Conservation (phyloP, 306 rosid species). For the Benincasa hispida region DNA sequence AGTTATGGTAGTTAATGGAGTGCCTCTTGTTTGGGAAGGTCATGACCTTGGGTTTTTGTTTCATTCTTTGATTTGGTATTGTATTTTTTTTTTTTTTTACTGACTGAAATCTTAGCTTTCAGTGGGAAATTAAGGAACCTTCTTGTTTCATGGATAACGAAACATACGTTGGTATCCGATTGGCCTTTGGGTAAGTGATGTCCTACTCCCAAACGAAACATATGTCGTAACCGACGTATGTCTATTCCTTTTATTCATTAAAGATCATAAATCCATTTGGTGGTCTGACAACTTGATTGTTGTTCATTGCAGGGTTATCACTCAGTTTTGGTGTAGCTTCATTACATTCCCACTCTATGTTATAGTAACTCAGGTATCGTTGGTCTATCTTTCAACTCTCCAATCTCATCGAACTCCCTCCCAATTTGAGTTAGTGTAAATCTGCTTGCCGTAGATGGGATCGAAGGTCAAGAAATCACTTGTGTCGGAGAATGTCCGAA, state of each 20-base stretch:
- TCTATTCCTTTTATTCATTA: not conserved
- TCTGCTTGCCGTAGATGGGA: conserved; percentile 54
- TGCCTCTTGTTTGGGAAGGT: not conserved
- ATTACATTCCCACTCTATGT: conserved; percentile 86
- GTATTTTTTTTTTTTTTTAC: not conserved
- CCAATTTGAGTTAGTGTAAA: not conserved
- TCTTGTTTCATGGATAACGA: conserved; percentile 82
- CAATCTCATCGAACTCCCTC: not conserved
- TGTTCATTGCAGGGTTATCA: conserved; percentile 34
- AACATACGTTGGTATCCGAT: conserved; percentile 41
- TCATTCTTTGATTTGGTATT: not conserved
- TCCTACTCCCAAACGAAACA: not conserved
- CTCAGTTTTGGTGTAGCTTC: conserved; percentile 94
- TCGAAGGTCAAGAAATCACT: conserved; percentile 63
- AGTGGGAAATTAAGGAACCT: conserved; percentile 78
- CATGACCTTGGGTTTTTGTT: not conserved
- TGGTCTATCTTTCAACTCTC: not conserved
- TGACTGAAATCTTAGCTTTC: conserved; percentile 7
- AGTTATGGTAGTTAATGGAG: not conserved
- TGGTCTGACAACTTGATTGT: not conserved
- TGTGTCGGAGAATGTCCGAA: conserved; percentile 54
- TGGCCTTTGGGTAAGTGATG: conserved; percentile 56
- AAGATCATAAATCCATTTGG: not conserved
- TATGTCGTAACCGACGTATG: not conserved
- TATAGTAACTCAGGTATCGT: conserved; percentile 64